phyloP scores from a whole-genome alignment of 2,329 filamentous ascomycete species.

The Monosporascus sp. region DNA sequence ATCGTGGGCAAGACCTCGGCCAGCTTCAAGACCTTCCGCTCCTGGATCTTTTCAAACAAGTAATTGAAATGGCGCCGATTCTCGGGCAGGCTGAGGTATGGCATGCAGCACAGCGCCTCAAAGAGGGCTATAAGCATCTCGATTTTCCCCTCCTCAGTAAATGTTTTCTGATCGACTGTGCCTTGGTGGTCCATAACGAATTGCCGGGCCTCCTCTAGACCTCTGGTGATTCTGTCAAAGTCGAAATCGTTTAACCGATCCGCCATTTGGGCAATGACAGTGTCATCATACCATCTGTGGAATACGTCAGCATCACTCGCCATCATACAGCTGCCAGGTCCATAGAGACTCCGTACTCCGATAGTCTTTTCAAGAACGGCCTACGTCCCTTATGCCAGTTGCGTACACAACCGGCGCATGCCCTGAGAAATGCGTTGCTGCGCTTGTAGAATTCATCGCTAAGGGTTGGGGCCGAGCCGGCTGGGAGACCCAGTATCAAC shows the following conservation, averaged over 20 bases:
- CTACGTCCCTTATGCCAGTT: conserved; percentile 70
- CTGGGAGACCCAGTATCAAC: conserved; percentile 62
- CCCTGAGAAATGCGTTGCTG: conserved; percentile 54
- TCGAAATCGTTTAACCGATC: conserved; percentile 56
- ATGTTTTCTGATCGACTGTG: conserved; percentile 34
- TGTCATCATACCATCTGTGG: conserved; percentile 37
- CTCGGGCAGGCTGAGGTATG: conserved; percentile 60
- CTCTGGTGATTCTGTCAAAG: conserved; percentile 55
- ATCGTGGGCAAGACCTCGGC: conserved; percentile 73
- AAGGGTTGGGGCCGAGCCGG: conserved; percentile 55
- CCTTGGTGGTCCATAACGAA: conserved; percentile 41
- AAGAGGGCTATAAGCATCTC: conserved; percentile 76
- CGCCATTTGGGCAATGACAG: conserved; percentile 46
- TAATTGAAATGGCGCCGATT: conserved; percentile 64
- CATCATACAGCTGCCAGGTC: background rate
- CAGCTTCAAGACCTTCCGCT: conserved; percentile 73
- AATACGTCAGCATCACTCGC: conserved; percentile 3
- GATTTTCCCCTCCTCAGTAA: conserved; percentile 40
- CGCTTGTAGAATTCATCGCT: conserved; percentile 54
- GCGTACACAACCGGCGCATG: conserved; percentile 66
- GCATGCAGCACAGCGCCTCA: conserved; percentile 79
- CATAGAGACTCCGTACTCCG: conserved; percentile 42
- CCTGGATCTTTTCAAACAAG: conserved; percentile 77
- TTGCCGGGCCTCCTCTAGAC: conserved; percentile 51
- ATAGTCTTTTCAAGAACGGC: conserved; percentile 56